Evolutionary conservation across 2,329 filamentous ascomycete genomes (phyloP).

Genomic region (Diaporthe sp.): DNA sequence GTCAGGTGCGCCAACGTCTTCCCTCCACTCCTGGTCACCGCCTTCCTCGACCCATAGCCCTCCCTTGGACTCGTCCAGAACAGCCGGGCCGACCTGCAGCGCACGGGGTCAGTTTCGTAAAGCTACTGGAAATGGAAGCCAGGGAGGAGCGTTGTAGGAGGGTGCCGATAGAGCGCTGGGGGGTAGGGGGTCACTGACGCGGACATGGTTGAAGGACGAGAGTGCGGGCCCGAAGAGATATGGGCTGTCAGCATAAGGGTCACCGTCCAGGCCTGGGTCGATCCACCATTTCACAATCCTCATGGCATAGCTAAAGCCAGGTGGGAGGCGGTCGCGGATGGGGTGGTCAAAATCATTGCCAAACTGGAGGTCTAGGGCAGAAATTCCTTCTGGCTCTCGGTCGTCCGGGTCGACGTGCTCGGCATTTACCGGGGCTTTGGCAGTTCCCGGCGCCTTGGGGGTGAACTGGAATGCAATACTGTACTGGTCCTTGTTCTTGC

Average conservation of each 20-base stretch:
- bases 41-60: slow-evolving; percentile 76
- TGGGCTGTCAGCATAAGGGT: slow-evolving; percentile 88
- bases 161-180: not conserved
- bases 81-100: slow-evolving; percentile 59
- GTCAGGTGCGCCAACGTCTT: slow-evolving; percentile 63
- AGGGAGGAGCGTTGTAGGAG: not conserved
- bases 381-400: slow-evolving; percentile 63
- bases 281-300: slow-evolving; percentile 91
- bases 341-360: slow-evolving; percentile 96
- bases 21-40: slow-evolving; percentile 62
- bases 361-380: slow-evolving; percentile 83
- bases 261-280: slow-evolving; percentile 90
- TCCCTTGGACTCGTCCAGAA: slow-evolving; percentile 61
- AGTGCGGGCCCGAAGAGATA: slow-evolving; percentile 88
- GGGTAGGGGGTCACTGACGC: slow-evolving; percentile 57
- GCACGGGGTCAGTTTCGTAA: not conserved
- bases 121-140: not conserved
- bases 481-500: slow-evolving; percentile 80
- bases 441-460: slow-evolving; percentile 65
- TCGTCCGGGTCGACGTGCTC: slow-evolving; percentile 44
- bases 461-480: slow-evolving; percentile 84
- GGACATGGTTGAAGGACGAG: slow-evolving; percentile 82
- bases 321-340: slow-evolving; percentile 87
- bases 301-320: slow-evolving; percentile 87
- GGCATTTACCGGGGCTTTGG: slow-evolving; percentile 36